A percentile compares a stretch with the other conserved stretches of the same genome.
Evolutionary conservation across 2,329 filamentous ascomycete species (phyloP).

Genomic region (Herpotrichia juniperi): DNA sequence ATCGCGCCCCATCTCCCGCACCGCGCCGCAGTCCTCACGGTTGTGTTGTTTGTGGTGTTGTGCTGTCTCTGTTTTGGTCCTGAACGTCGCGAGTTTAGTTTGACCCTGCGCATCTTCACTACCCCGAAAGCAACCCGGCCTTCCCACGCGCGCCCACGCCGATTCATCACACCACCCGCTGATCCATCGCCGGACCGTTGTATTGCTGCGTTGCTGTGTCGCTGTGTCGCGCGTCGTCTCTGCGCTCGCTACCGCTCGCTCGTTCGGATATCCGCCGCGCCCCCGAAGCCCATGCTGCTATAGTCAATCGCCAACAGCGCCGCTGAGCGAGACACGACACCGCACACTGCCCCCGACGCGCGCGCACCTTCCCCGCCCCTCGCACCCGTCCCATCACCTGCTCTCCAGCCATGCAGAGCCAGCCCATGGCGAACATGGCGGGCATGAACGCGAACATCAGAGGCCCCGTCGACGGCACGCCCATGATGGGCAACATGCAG

Average conservation of each 20-base stretch:
- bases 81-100: too few species aligned
- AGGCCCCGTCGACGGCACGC: constrained; percentile 67
- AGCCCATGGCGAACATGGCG: constrained; percentile 70
- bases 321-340: constrained; percentile 29
- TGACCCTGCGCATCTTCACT: too few species aligned
- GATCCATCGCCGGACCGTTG: too few species aligned
- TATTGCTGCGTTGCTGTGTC: too few species aligned
- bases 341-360: constrained; percentile 17
- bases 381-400: constrained; percentile 2
- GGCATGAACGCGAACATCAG: constrained; percentile 67
- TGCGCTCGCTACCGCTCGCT: constrained; percentile 10
- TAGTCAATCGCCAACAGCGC: constrained; percentile 30
- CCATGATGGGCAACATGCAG: constrained; percentile 69
- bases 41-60: constrained; percentile 17
- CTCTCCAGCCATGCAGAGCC: constrained; percentile 43
- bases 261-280: constrained; percentile 20
- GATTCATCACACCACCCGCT: constrained; percentile 8
- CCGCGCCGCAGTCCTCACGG: constrained; percentile 6
- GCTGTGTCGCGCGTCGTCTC: too few species aligned
- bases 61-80: constrained; percentile 8
- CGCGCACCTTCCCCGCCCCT: constrained; percentile 4
- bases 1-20: constrained; percentile 21
- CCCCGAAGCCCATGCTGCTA: constrained; percentile 35
- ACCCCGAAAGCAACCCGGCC: too few species aligned
- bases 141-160: too few species aligned